These are phyloP conservation scores for Phytophthora foliorum DNA, from an alignment of 352 stramenopile species.

Conservation along the genomic window DNA sequence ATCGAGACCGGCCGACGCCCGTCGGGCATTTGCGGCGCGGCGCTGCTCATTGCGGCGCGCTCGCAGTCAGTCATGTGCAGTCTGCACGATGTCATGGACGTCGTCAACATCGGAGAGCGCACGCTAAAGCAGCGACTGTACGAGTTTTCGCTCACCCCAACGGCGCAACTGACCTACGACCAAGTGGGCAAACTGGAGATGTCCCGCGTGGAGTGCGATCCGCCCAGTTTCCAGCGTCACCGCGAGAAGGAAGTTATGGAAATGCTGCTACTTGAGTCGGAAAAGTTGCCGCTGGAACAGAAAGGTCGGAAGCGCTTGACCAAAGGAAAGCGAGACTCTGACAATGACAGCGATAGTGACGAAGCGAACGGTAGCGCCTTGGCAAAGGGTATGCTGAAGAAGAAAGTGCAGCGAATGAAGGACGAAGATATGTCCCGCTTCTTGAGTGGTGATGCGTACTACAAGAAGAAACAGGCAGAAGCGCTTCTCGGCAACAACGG, in stretches of 20 bases:
- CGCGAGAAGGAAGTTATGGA: constrained; percentile 92
- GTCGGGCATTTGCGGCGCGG: constrained; percentile 97
- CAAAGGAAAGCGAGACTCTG: constrained; percentile 18
- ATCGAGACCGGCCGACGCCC: constrained; percentile 97
- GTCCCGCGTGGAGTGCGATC: constrained; percentile 89
- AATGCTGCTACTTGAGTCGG: constrained; percentile 89
- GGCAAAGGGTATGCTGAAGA: constrained; percentile 40
- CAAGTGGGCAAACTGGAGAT: constrained; percentile 95
- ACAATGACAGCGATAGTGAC: constrained; percentile 40
- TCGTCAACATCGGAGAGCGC: constrained; percentile 97
- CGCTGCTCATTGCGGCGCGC: constrained; percentile 96
- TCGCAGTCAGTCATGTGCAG: constrained; percentile 95
- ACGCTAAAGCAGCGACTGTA: constrained; percentile 97
- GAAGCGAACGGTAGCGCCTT: constrained; percentile 45
- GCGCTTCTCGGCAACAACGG: constrained; percentile 41
- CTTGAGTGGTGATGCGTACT: constrained; percentile 66
- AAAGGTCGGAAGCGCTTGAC: constrained; percentile 37
- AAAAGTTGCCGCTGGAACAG: constrained; percentile 68
- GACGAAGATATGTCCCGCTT: constrained; percentile 86
- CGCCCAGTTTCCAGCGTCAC: constrained; percentile 89
- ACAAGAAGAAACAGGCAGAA: constrained; percentile 70
- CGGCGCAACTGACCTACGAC: constrained; percentile 95
- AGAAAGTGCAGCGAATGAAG: constrained; percentile 63
- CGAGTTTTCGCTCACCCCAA: constrained; percentile 97
- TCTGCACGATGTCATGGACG: constrained; percentile 88